Conservation (phyloP, 768 basidiomycete genomes). For the Sarcomyxa edulis region DNA sequence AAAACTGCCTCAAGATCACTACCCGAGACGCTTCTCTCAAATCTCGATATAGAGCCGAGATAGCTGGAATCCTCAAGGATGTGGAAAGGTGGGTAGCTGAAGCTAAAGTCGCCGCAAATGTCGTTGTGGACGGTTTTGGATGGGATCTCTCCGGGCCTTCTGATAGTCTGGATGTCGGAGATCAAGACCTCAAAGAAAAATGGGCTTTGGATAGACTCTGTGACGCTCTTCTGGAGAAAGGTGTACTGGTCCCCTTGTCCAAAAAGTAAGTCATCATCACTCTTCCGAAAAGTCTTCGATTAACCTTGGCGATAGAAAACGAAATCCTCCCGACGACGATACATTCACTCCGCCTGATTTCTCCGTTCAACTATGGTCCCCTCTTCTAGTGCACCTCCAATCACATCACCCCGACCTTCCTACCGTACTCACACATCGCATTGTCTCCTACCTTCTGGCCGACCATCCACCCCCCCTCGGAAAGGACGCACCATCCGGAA, state of each 20-base stretch:
- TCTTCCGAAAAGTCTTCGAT: conserved; percentile 27
- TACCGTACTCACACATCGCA: conserved; percentile 38
- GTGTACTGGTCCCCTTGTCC: conserved; percentile 75
- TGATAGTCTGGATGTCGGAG: conserved; percentile 15
- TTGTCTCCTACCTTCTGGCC: conserved; percentile 31
- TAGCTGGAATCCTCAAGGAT: conserved; percentile 48
- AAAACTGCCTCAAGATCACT: conserved; percentile 54
- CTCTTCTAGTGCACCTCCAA: conserved; percentile 55
- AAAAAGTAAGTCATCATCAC: conserved; percentile 55
- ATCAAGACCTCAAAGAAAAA: conserved; percentile 37
- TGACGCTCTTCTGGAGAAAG: conserved; percentile 61
- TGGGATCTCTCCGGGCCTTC: conserved; percentile 32
- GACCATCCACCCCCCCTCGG: conserved; percentile 13
- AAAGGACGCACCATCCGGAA: conserved; percentile 13
- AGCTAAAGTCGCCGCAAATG: conserved; percentile 55
- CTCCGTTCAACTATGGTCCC: conserved; percentile 60
- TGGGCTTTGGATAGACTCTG: conserved; percentile 69
- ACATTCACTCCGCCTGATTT: conserved; percentile 43
- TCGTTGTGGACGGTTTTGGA: conserved; percentile 38
- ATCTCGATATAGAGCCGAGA: conserved; percentile 42
- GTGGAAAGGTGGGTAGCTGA: conserved; percentile 80
- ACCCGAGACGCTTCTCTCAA: conserved; percentile 62
- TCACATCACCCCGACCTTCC: conserved; percentile 52
- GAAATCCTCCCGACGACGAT: conserved; percentile 30
- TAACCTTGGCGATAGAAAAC: conserved; percentile 60